Evolutionary conservation across 192 early-diverging fungal species (phyloP), one percentile per base, ranked within the genome.

Genomic region (Coemansia sp.): DNA sequence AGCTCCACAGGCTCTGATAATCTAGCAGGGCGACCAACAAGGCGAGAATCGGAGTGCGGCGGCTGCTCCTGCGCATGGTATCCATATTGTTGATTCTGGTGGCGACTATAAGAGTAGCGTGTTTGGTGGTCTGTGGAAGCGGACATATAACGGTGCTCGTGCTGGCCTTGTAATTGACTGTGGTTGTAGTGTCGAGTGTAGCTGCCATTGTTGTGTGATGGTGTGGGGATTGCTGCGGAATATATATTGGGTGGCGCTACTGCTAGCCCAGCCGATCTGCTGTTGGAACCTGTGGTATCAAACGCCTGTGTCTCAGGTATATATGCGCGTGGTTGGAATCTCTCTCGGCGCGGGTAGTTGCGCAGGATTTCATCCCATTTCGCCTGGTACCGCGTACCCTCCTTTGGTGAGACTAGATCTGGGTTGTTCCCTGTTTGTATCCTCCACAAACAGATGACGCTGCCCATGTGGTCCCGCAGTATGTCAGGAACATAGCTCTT

Each of bases 321-420:
- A 41, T 66, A 63, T 41, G 63, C 26, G 63, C 65, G 80, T 11
- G 59, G 43, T 36, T 69, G 69, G 40, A 72, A 69, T 36, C 69
- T 76, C 56, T 83, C 80, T 41, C 80, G 72, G 5, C 80, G 68
- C 55, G 80, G 80, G 22, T 72, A 69, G 18, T 61, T 74, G 66
- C 80, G 80, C 66, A 83, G 47, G 16, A 82, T 82, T 42, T 82
- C 80, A 61, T 83, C 80, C 80, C 80, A 83, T 26, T 77, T 83
- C n/a, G 80, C 61, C 56, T 83, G 80, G 37, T 77, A 83, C 26
- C 75, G 75, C 41, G 72, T 74, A 16, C 80, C 80, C 37, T 83
- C 80, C 45, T 83, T 83, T 21, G 80, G 80, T 12, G 80, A 83
- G 12, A 68, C 74, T 9, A 83, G 41, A 18, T 83, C 80, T 42